Conservation (phyloP, 495 filamentous ascomycete genomes). For the Podospora pseudoanserina region DNA sequence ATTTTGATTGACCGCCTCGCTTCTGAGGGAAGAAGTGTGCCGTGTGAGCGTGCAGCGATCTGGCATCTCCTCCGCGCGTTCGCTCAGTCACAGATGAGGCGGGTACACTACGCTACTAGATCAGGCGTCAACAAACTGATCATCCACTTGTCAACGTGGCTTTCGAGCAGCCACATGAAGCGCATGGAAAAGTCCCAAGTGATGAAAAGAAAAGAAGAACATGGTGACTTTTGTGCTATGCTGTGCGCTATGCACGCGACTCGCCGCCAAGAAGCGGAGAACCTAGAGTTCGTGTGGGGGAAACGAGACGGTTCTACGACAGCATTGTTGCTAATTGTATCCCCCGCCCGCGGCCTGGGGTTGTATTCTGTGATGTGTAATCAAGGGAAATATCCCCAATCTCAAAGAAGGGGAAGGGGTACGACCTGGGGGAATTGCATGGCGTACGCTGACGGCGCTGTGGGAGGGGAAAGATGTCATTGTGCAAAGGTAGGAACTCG, state of each 20-base stretch:
- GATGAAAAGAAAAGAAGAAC: background rate
- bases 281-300: background rate
- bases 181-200: no score
- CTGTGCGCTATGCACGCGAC: slow-evolving; percentile 1
- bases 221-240: background rate
- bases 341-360: background rate
- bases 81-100: background rate
- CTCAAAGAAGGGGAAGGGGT: background rate
- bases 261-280: slow-evolving; percentile 2
- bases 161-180: no score
- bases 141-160: background rate
- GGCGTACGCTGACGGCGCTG: background rate
- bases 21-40: background rate
- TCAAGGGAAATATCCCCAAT: background rate
- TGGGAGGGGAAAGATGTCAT: background rate
- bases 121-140: background rate
- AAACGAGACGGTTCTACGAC: background rate
- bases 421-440: background rate
- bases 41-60: background rate
- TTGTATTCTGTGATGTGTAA: background rate
- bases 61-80: background rate
- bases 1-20: background rate
- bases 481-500: background rate
- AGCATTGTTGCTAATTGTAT: background rate
- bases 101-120: background rate